These are phyloP conservation scores for Eimeria falciformis DNA, from an alignment of 169 alveolate genomes.

Conservation along the genomic window DNA sequence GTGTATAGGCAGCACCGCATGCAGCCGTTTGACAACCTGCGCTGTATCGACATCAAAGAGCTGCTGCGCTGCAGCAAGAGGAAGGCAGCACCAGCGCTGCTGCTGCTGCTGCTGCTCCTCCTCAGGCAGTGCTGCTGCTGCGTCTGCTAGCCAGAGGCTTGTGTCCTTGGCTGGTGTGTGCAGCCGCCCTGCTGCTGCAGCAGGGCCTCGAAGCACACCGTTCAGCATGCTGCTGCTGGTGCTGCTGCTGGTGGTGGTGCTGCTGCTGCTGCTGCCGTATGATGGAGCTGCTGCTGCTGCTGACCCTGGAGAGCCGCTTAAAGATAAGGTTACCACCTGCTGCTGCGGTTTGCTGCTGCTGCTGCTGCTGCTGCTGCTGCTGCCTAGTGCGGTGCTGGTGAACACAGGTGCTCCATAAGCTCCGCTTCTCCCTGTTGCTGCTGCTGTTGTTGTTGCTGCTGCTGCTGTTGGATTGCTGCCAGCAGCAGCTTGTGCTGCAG, in stretches of 20 bases:
- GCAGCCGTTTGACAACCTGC: constrained; percentile 18
- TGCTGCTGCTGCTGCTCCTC: constrained; percentile 63
- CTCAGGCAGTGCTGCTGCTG: constrained; percentile 3
- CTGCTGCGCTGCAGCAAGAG: constrained; percentile 50
- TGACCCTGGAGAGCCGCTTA: constrained; percentile 1
- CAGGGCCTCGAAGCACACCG: not conserved
- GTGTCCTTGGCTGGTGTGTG: constrained; percentile 17
- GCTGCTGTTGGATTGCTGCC: not conserved
- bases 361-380: not conserved
- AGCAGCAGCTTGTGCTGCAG: not conserved
- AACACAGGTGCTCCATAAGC: not conserved
- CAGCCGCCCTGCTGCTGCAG: not conserved
- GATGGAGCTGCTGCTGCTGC: constrained; percentile 7
- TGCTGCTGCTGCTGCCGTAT: constrained; percentile 55
- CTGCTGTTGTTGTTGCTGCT: too few relatives aligned
- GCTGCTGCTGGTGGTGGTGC: constrained; percentile 57
- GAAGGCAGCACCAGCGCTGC: constrained; percentile 29
- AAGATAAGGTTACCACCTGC: not conserved
- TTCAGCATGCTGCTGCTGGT: not conserved
- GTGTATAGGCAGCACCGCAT: constrained; percentile 42
- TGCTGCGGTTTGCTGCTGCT: not conserved
- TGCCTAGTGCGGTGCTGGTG: constrained; percentile 34
- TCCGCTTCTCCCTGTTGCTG: too few relatives aligned
- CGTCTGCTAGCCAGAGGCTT: not conserved
- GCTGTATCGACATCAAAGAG: constrained; percentile 9